Conservation (phyloP, 495 filamentous ascomycete species). For the Aspergillus baeticus region DNA sequence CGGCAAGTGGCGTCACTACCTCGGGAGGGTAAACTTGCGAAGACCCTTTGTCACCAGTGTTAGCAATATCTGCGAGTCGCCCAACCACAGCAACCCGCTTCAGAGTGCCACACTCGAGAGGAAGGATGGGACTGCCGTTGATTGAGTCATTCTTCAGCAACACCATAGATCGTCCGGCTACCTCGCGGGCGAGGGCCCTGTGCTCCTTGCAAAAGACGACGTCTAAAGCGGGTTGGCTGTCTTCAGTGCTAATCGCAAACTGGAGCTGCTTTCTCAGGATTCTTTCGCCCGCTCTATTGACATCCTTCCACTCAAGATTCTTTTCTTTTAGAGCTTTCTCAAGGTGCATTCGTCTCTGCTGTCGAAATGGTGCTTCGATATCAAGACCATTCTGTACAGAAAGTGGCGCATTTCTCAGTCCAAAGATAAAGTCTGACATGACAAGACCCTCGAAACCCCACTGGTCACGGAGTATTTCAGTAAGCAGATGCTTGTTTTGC, state of each 20-base stretch:
- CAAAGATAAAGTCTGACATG: conserved; percentile 22
- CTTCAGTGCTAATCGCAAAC: not conserved
- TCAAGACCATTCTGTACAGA: conserved; percentile 21
- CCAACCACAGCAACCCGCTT: conserved; percentile 19
- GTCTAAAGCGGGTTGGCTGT: conserved; percentile 30
- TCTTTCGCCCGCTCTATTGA: not conserved
- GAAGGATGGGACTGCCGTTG: not conserved
- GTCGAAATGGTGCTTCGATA: conserved; percentile 22
- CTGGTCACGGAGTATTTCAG: conserved; percentile 13
- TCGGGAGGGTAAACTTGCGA: conserved; percentile 16
- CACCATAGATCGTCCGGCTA: not conserved
- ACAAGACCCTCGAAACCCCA: conserved; percentile 19
- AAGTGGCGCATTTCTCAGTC: conserved; percentile 13
- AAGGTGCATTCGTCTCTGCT: conserved; percentile 10
- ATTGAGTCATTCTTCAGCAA: not conserved
- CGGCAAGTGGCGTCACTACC: conserved; percentile 15
- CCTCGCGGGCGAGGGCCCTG: not conserved
- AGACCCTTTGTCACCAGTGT: conserved; percentile 24
- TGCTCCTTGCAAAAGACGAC: not conserved
- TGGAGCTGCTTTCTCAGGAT: not conserved
- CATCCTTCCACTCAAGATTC: conserved; percentile 1
- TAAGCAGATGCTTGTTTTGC: conserved; percentile 13
- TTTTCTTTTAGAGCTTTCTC: conserved; percentile 6
- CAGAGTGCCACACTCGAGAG: not conserved
- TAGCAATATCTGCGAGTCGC: conserved; percentile 13